Evolutionary conservation across 768 basidiomycete genomes (phyloP), one percentile per base, ranked within the genome.

Genomic region (Cyathus striatus): DNA sequence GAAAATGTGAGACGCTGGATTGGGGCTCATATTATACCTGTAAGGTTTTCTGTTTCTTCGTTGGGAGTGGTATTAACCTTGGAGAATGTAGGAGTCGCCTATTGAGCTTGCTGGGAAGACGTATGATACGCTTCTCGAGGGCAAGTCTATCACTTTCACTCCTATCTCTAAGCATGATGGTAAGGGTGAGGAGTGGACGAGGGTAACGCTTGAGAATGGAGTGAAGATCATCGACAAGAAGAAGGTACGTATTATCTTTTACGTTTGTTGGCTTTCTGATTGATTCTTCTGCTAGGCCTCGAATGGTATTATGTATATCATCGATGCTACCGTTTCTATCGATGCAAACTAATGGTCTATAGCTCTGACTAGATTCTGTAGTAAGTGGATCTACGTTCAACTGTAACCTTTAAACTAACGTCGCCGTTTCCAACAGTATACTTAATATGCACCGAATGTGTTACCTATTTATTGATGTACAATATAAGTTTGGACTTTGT

Each of bases 1-100:
- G 64, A 62, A 50, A 88, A 91, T 51, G 85, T 94, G 10, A 75
- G 83, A 51, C 72, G 70, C 40, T 95, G 91, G 87, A 73, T 94
- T 0, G 78, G 81, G 1, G 83, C 83, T 2, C 92, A 93, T 54
- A 80, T 94, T 46, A 76, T 95, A 41, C 86, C 90, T 4, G 91
- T 92, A 57, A 18, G 64, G 49, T 41, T 21, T 17, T 40, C 30
- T 12, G 30, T 32, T 16, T n/a, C n/a, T n/a, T n/a, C n/a, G n/a
- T n/a, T n/a, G n/a, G n/a, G n/a, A n/a, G n/a, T n/a, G n/a, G n/a
- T n/a, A n/a, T n/a, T n/a, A n/a, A n/a, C n/a, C n/a, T n/a, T n/a
- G n/a, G n/a, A n/a, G n/a, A n/a, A n/a, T n/a, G 77, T 54, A 74
- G n/a, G n/a, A n/a, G 57, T 75, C 64, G 12, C 76, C 70, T 2